Evolutionary conservation across 257 asterid genomes (phyloP).

Genomic region (Solanum boliviense): DNA sequence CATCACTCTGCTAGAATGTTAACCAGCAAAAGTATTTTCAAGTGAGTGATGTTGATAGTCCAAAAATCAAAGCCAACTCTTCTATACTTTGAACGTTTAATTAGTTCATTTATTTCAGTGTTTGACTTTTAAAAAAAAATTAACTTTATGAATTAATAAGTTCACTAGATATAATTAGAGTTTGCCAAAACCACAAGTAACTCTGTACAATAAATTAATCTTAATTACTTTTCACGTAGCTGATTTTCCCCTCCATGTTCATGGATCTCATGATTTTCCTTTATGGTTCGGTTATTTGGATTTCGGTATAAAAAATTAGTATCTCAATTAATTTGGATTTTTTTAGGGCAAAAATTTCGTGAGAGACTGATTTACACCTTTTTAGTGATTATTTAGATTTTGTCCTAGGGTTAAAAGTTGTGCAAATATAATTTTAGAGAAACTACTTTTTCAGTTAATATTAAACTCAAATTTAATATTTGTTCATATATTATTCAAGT

Average conservation of each 20-base stretch:
- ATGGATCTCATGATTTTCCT: not conserved
- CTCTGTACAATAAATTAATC: conserved; percentile 7
- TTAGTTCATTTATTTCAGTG: not conserved
- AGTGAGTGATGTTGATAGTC: conserved; percentile 27
- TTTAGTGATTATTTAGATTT: not conserved
- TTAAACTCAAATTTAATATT: not conserved
- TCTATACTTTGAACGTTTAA: not conserved
- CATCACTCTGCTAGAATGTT: conserved; percentile 1
- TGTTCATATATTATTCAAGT: not conserved
- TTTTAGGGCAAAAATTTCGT: no score
- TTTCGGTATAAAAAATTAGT: not conserved
- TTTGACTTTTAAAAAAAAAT: not conserved
- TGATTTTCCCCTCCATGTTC: not conserved
- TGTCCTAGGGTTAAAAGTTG: not conserved
- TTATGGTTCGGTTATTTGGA: not conserved
- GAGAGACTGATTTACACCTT: not conserved
- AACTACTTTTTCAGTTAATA: not conserved
- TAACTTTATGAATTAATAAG: not conserved
- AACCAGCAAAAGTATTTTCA: not conserved
- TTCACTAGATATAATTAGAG: conserved; percentile 38
- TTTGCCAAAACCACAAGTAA: conserved; percentile 52
- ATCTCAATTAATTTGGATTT: not conserved
- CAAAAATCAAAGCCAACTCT: conserved; percentile 11
- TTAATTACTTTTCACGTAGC: not conserved
- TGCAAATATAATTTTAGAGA: not conserved